Conservation (phyloP, 495 filamentous ascomycete species). For the Aspergillus indologenus region DNA sequence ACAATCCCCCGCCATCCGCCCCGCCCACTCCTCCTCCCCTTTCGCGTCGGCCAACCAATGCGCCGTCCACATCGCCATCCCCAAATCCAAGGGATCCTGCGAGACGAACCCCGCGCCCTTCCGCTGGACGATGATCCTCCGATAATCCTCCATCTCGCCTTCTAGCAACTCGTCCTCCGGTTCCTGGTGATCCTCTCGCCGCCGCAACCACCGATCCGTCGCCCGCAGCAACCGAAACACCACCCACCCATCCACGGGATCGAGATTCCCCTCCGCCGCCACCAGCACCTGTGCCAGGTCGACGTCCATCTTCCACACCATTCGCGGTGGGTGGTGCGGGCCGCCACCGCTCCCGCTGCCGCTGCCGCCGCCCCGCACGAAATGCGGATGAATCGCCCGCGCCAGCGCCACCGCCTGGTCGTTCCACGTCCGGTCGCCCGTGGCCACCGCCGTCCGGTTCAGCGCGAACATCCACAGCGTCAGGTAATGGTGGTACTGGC, state of each 20-base stretch:
- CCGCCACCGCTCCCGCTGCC: too few species aligned
- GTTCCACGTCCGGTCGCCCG: conserved; percentile 50
- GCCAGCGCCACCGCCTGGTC: conserved; percentile 55
- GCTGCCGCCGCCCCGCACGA: too few species aligned
- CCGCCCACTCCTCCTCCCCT: conserved; percentile 55
- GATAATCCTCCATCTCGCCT: conserved; percentile 57
- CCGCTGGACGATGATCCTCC: conserved; percentile 52
- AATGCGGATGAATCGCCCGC: conserved; percentile 55
- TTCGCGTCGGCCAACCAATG: conserved; percentile 49
- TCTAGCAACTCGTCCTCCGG: conserved; percentile 47
- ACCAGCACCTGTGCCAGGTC: conserved; percentile 53
- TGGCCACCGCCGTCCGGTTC: conserved; percentile 55
- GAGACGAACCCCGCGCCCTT: conserved; percentile 50
- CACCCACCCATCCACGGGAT: conserved; percentile 60
- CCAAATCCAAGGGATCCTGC: conserved; percentile 57
- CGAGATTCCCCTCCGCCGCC: conserved; percentile 55
- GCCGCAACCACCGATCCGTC: conserved; percentile 21
- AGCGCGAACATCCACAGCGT: conserved; percentile 72
- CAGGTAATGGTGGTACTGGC: conserved; percentile 67
- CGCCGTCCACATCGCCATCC: conserved; percentile 63
- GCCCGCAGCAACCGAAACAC: conserved; percentile 54
- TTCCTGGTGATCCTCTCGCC: conserved; percentile 42
- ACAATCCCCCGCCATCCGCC: conserved; percentile 39
- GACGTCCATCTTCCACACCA: conserved; percentile 63
- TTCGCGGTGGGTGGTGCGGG: conserved; percentile 45